Evolutionary conservation across 1,284 basidiomycete species (phyloP), one percentile per base, ranked within the genome.

Genomic region (Austroboletus niveus): DNA sequence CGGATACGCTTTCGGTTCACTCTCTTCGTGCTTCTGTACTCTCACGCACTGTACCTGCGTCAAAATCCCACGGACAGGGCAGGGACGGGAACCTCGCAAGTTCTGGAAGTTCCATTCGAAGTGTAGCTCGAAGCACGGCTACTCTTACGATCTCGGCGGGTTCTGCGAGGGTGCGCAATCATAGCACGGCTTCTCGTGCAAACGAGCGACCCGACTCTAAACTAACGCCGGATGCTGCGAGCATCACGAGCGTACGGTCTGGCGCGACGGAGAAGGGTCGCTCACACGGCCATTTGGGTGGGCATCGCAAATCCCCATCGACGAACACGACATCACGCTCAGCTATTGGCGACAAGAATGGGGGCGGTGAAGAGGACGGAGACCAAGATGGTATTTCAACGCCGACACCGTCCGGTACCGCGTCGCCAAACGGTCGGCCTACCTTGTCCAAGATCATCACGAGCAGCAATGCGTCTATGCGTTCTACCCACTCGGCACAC

Each of bases 191-290:
- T 14, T 62, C 59, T 9, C 61, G 59, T 4, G 53, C 45, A 14
- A 59, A 35, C n/a, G 73, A 51, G 14, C 70, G 83, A 3, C 83
- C 83, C 4, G 86, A 88, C 56, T 87, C 85, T 5, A 87, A 88
- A 58, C 72, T 87, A 9, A 84, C 82, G 1, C 84, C 78, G 49
- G 51, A 69, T 59, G 48, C 57, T 43, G 48, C 64, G 47, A 57
- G 63, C 47, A 15, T 64, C 45, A 47, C 47, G 47, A 52, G 64
- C 44, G 50, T 63, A 57, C 49, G 57, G 47, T 62, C 57, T 30
- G 53, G 57, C 53, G 39, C 50, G 7, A 56, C 58, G 24, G 66
- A 69, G 45, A 69, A 62, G 41, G 53, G 40, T 10, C 60, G 56
- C 30, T 50, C 47, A 20, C 61, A 48, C 3, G 45, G 49, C 20